These are phyloP conservation scores for Russula sp. DNA, from an alignment of 768 basidiomycete species.

Conservation along the genomic window DNA sequence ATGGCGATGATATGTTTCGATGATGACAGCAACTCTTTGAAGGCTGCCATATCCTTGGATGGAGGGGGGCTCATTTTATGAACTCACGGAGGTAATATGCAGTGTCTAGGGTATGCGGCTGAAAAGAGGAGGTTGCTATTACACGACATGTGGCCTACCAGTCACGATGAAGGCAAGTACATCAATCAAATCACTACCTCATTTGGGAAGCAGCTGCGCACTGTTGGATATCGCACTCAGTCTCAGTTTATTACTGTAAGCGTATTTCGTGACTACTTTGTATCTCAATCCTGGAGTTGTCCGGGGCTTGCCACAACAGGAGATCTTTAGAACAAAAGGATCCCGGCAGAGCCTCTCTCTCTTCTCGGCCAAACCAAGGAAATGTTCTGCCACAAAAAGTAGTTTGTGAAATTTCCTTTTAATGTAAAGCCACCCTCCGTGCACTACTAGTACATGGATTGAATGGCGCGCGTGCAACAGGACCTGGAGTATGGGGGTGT, in stretches of 20 bases:
- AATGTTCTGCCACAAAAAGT: background rate
- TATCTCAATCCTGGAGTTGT: background rate
- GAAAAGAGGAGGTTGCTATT: background rate
- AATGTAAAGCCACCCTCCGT: background rate
- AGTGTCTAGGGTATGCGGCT: background rate
- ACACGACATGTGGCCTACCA: background rate
- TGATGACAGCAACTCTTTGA: conserved; percentile 9
- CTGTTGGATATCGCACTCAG: too few relatives aligned
- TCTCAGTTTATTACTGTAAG: background rate
- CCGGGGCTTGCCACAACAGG: background rate
- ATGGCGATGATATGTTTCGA: conserved; percentile 37
- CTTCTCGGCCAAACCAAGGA: background rate
- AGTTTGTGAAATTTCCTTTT: background rate
- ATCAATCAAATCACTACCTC: too few relatives aligned
- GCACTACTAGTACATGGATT: background rate
- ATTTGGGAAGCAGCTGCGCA: too few relatives aligned
- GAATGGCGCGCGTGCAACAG: background rate
- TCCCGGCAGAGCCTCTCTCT: background rate
- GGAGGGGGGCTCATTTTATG: background rate
- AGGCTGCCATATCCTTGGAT: conserved; percentile 13
- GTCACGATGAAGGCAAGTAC: background rate
- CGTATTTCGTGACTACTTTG: background rate
- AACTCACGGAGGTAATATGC: background rate
- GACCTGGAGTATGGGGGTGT: background rate
- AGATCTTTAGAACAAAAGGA: background rate